Evolutionary conservation across 441 rosid species (phyloP), one percentile per base, ranked within the genome.

Genomic region (Breynia disticha): DNA sequence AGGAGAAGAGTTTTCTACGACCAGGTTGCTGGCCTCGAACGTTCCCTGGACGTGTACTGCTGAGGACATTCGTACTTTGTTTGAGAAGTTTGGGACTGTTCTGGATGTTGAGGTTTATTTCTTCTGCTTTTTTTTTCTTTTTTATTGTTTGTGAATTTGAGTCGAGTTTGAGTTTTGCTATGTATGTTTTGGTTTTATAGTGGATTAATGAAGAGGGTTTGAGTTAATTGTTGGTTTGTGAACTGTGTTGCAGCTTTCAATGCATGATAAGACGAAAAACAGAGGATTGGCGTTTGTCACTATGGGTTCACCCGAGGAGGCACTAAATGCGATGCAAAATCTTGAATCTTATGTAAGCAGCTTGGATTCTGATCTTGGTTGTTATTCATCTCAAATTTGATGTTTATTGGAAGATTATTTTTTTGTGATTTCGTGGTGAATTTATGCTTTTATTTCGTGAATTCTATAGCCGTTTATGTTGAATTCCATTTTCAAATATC

Each of bases 271-370:
- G 69, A 77, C 68, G 57, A 79, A 62, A 63, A 85, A 85, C 62
- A 67, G 95, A 67, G 95, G 96, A 42, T 71, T 88, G 68, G 95
- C 79, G 11, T 85, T 88, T 69, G 79, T 88, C 38, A 72, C 74
- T 54, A 85, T 88, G 91, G 83, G 69, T 50, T 85, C 96, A 1
- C 75, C 85, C 46, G 91, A 81, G 66, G 89, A 88, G 50, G 91
- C 95, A 64, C 59, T 62, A 48, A 42, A 69, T 60, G 90, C 95
- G 65, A 70, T 78, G 50, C 57, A 58, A 32, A 66, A 74, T 71
- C 89, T 88, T 22, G 86, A 88, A 42, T 72, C 76, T 18, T 75
- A 21, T 63, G 86, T 88, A 81, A 76, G 79, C 21, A 52, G 14
- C 41, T 41, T 52, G 48, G n/a, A 21, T 68, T 58, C 20, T 46